Evolutionary conservation across 208 protist species (phyloP), one percentile per base, ranked within the genome.

Genomic region (Trypanosoma avium): DNA sequence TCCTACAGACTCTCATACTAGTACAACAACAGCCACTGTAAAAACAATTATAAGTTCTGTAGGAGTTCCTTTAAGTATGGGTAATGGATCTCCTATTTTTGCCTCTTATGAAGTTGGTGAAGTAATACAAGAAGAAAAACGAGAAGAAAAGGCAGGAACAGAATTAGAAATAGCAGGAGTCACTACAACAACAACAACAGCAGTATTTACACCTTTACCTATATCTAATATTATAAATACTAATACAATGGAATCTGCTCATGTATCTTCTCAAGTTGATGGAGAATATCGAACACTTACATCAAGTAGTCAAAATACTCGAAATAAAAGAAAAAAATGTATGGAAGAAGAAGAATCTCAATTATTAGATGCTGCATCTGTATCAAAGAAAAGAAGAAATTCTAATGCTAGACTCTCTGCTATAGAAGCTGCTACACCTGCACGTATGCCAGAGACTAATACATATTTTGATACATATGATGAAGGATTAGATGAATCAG

Each of bases 391-490:
- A 40, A 21, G 54, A 27, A 30, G 42, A n/a, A 21, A 30, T 36
- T 43, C 40, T 9, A 13, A 29, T 27, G 47, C 22, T 15, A 24
- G 22, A 24, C 12, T 5, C 21, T n/a, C 13, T 32, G 47, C 17
- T 52, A 12, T 30, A 9, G 47, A 35, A 6, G 12, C 2, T 56
- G 19, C 17, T 4, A 24, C 47, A 2, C 22, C 47, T 29, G 19
- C 26, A 7, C 8, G 26, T 30, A n/a, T 60, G 52, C 42, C 32
- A n/a, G 50, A 66, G 26, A 49, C 36, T 26, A 66, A 66, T 40
- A 81, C 71, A 32, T 81, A 78, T 29, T 55, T 53, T 19, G 84
- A 94, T 17, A 90, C 88, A 7, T 78, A 79, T 36, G 88, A 94
- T 60, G 82, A 88, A 38, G 61, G 52, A 32, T 65, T 94, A 19